These are phyloP conservation scores for Fusarium anguioides DNA, from an alignment of 2,329 filamentous ascomycete species.

Conservation along the genomic window DNA sequence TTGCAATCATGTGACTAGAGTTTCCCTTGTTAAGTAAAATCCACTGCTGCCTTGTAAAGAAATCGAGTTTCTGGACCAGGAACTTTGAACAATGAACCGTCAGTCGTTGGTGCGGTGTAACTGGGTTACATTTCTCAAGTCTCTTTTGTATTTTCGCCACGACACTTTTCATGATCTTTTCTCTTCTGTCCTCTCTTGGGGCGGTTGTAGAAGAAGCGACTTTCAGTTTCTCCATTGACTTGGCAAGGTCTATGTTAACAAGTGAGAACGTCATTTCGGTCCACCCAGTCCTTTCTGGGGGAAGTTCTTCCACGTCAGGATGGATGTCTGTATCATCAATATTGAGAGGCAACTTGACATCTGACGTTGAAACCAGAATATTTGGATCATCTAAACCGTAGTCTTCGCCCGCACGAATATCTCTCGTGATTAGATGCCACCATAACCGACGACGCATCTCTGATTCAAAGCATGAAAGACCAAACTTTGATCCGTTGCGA, in stretches of 20 bases:
- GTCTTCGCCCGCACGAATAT: slow-evolving; percentile 4
- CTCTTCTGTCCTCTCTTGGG: not conserved
- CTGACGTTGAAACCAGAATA: not conserved
- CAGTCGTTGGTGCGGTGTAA: not conserved
- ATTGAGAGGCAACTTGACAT: not conserved
- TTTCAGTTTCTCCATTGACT: not conserved
- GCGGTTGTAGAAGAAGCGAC: accelerated
- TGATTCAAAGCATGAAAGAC: not conserved
- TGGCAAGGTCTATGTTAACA: not conserved
- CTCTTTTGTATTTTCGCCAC: not conserved
- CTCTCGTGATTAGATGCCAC: slow-evolving; percentile 15
- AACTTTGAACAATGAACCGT: not conserved
- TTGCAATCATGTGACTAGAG: not conserved
- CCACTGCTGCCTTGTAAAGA: not conserved
- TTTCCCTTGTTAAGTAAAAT: not conserved
- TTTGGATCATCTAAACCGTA: not conserved
- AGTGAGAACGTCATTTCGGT: not conserved
- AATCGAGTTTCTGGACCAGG: not conserved
- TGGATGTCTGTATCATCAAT: not conserved
- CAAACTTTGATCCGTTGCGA: not conserved
- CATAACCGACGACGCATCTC: slow-evolving; percentile 9
- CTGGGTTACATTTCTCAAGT: not conserved
- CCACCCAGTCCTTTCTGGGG: not conserved
- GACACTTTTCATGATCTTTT: not conserved
- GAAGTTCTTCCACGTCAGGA: not conserved